Evolutionary conservation across 352 stramenopile species (phyloP).

Genomic region (Phytophthora citrophthora): DNA sequence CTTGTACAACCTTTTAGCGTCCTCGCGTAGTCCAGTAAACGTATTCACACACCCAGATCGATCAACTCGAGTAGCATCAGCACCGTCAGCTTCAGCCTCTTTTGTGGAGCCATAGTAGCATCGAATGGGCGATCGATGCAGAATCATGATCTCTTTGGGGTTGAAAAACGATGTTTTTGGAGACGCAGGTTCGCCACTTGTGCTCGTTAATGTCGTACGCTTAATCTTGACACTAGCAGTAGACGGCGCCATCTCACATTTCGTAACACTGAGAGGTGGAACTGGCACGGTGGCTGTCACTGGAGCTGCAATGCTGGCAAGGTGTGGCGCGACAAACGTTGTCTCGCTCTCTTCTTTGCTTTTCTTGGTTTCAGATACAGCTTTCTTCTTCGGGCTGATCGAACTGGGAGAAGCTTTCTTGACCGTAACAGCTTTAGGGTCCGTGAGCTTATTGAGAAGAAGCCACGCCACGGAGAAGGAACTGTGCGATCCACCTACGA

Average conservation of each 20-base stretch:
- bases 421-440: conserved; percentile 12
- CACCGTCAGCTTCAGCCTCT: conserved; percentile 78
- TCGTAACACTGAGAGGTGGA: conserved; percentile 20
- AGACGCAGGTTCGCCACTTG: conserved; percentile 3
- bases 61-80: conserved; percentile 59
- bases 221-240: conserved; percentile 20
- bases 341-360: conserved; percentile 17
- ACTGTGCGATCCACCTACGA: conserved; percentile 86
- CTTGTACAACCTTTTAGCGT: conserved; percentile 82
- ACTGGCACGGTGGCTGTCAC: conserved; percentile 14
- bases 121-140: conserved; percentile 78
- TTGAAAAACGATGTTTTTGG: conserved; percentile 46
- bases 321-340: conserved; percentile 4
- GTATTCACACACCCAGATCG: conserved; percentile 81
- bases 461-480: conserved; percentile 87
- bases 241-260: conserved; percentile 14
- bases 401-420: conserved; percentile 6
- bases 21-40: conserved; percentile 84
- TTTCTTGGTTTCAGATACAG: conserved; percentile 6
- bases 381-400: conserved; percentile 13
- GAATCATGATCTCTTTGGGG: conserved; percentile 79
- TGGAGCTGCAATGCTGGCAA: conserved; percentile 19
- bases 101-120: conserved; percentile 84
- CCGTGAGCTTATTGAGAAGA: conserved; percentile 67
- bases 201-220: conserved; percentile 14